Evolutionary conservation across 139 green algal species (phyloP).

Genomic region (Nannochloris sp.): DNA sequence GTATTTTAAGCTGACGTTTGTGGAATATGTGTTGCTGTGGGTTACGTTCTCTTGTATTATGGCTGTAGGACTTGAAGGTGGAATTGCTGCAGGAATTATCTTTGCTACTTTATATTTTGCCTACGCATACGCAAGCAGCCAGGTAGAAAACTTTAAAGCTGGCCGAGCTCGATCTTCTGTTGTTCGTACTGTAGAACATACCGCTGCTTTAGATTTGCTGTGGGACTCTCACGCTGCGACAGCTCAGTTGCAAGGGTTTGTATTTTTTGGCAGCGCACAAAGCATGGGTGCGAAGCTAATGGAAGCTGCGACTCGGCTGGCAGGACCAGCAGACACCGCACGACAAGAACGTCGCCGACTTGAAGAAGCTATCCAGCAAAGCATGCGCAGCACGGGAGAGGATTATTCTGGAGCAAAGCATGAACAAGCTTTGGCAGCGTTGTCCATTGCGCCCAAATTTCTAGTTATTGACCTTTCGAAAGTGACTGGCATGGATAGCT

Average conservation of each 20-base stretch:
- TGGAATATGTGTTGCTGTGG: constrained; percentile 70
- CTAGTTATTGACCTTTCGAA: constrained; percentile 24
- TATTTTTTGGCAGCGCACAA: constrained; percentile 70
- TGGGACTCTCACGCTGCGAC: constrained; percentile 32
- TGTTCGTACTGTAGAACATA: constrained; percentile 37
- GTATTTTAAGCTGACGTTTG: constrained; percentile 39
- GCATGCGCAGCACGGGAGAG: constrained; percentile 5
- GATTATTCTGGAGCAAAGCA: constrained; percentile 2
- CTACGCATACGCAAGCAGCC: constrained; percentile 45
- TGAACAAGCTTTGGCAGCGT: not conserved
- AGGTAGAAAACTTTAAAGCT: constrained; percentile 33
- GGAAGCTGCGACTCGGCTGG: constrained; percentile 8
- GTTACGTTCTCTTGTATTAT: constrained; percentile 63
- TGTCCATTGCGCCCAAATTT: constrained; percentile 8
- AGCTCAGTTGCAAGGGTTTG: constrained; percentile 57
- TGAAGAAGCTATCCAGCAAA: constrained; percentile 12
- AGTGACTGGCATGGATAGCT: constrained; percentile 20
- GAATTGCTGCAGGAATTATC: constrained; percentile 62
- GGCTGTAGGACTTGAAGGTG: constrained; percentile 38
- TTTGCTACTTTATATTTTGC: constrained; percentile 63
- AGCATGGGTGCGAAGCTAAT: constrained; percentile 13
- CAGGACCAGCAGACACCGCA: not conserved
- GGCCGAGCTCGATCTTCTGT: constrained; percentile 29
- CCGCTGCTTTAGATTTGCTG: constrained; percentile 33
- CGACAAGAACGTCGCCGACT: not conserved